A percentile compares a stretch with the other conserved stretches of the same genome.
These are phyloP conservation scores for Suillus discolor DNA, from an alignment of 768 basidiomycete genomes.

Conservation along the genomic window DNA sequence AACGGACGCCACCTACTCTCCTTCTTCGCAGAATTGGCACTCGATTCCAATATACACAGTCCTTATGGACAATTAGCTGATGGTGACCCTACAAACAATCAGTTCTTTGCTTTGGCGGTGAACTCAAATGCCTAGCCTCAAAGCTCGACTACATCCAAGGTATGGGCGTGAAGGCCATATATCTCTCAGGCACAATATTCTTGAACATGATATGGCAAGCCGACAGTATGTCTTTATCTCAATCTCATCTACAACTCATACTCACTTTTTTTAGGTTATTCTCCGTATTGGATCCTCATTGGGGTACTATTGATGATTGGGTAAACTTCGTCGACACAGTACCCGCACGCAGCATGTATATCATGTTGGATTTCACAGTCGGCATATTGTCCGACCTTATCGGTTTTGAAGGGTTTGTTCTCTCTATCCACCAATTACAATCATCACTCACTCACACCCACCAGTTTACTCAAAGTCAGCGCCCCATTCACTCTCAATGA, in stretches of 20 bases:
- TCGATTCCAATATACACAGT: slow-evolving; percentile 77
- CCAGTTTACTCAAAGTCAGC: slow-evolving; percentile 70
- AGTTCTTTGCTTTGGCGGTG: slow-evolving; percentile 91
- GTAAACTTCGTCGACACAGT: slow-evolving; percentile 69
- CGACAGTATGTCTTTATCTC: slow-evolving; percentile 58
- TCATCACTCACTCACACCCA: slow-evolving; percentile 11
- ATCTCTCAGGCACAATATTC: slow-evolving; percentile 91
- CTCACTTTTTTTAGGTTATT: slow-evolving; percentile 65
- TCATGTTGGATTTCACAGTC: slow-evolving; percentile 93
- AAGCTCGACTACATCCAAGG: slow-evolving; percentile 87
- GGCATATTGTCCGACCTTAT: slow-evolving; percentile 90
- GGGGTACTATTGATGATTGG: slow-evolving; percentile 87
- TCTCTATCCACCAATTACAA: slow-evolving; percentile 13
- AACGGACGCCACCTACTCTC: slow-evolving; percentile 66
- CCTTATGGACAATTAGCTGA: slow-evolving; percentile 94
- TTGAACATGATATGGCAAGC: slow-evolving; percentile 98
- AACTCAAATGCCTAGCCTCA: slow-evolving; percentile 73
- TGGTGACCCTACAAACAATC: slow-evolving; percentile 89
- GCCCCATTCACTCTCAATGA: slow-evolving; percentile 81
- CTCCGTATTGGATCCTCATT: slow-evolving; percentile 91
- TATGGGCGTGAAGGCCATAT: slow-evolving; percentile 85
- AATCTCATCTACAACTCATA: slow-evolving; percentile 13
- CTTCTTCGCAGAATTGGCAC: slow-evolving; percentile 89
- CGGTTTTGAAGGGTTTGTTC: slow-evolving; percentile 76
- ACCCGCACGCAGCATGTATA: slow-evolving; percentile 81